Evolutionary conservation across 2,329 filamentous ascomycete genomes (phyloP).

Genomic region (Clonostachys rosea): DNA sequence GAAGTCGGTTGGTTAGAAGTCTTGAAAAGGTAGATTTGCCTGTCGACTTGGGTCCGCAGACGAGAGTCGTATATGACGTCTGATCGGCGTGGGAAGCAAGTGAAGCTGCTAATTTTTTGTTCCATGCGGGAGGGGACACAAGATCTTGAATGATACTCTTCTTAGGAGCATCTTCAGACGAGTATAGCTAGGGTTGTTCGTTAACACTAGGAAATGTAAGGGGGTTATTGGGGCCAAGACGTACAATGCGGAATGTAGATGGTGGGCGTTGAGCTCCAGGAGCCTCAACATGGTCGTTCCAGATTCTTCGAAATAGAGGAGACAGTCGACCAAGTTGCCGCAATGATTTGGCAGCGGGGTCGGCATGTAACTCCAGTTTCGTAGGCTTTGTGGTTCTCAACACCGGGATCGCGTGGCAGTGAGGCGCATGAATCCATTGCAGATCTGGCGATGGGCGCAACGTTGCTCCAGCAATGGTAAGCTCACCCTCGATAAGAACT

Average conservation of each 20-base stretch:
- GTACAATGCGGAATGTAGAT: constrained; percentile 47
- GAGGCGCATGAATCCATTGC: constrained; percentile 60
- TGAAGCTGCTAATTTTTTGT: constrained; percentile 49
- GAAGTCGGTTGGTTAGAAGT: constrained; percentile 60
- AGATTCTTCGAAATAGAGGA: constrained; percentile 63
- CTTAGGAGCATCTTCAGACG: constrained; percentile 46
- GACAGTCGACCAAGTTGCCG: constrained; percentile 54
- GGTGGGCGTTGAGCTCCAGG: constrained; percentile 3
- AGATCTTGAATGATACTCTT: constrained; percentile 47
- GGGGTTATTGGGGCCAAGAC: constrained; percentile 5
- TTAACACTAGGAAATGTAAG: neutral
- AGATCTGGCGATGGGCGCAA: constrained; percentile 41
- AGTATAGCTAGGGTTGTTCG: constrained; percentile 40
- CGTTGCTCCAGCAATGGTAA: constrained; percentile 62
- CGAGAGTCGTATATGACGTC: constrained; percentile 39
- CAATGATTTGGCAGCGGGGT: constrained; percentile 42
- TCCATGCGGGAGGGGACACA: constrained; percentile 54
- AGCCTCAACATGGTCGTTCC: constrained; percentile 42
- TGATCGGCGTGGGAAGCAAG: constrained; percentile 21
- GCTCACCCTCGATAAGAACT: constrained; percentile 53
- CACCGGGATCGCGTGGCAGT: constrained; percentile 66
- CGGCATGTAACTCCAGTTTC: constrained; percentile 50
- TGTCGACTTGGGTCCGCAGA: constrained; percentile 67
- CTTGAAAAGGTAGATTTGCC: constrained; percentile 74
- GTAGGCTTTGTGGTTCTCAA: constrained; percentile 49